A percentile compares a stretch with the other conserved stretches of the same genome.
Conservation (phyloP, 2,329 filamentous ascomycete species). For the Colletotrichum melonis region DNA sequence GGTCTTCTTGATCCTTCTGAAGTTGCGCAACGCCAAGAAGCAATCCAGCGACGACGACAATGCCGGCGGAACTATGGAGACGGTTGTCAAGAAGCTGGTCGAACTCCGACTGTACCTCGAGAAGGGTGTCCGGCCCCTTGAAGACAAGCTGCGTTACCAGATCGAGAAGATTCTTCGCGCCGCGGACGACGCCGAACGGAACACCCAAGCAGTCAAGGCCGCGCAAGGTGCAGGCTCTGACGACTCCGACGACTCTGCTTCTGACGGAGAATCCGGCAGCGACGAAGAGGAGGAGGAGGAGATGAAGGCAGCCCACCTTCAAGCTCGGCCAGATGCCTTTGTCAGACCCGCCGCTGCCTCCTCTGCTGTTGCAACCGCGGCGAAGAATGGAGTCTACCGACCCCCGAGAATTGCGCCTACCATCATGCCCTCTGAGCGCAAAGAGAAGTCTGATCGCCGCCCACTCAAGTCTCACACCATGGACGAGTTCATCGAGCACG, state of each 20-base stretch:
- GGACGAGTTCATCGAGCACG: constrained; percentile 90
- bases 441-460: constrained; percentile 70
- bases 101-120: constrained; percentile 94
- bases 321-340: constrained; percentile 48
- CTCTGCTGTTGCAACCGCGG: constrained; percentile 43
- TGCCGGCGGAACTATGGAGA: constrained; percentile 63
- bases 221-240: constrained; percentile 45
- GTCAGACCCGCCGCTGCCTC: constrained; percentile 46
- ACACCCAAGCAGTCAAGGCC: constrained; percentile 48
- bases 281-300: constrained; percentile 45
- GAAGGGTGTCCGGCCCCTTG: constrained; percentile 89
- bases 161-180: constrained; percentile 94
- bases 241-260: constrained; percentile 49
- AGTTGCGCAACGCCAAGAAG: constrained; percentile 71
- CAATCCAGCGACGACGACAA: constrained; percentile 42
- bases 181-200: constrained; percentile 77
- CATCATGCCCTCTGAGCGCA: constrained; percentile 78
- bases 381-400: constrained; percentile 78
- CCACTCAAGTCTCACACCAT: constrained; percentile 83
- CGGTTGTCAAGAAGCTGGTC: constrained; percentile 86
- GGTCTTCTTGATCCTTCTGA: constrained; percentile 86
- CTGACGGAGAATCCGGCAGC: constrained; percentile 46
- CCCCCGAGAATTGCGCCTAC: constrained; percentile 91
- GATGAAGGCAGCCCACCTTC: constrained; percentile 32
- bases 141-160: constrained; percentile 92